phyloP scores from a whole-genome alignment of 164 flowering plant genomes.

The Protea cynaroides region DNA sequence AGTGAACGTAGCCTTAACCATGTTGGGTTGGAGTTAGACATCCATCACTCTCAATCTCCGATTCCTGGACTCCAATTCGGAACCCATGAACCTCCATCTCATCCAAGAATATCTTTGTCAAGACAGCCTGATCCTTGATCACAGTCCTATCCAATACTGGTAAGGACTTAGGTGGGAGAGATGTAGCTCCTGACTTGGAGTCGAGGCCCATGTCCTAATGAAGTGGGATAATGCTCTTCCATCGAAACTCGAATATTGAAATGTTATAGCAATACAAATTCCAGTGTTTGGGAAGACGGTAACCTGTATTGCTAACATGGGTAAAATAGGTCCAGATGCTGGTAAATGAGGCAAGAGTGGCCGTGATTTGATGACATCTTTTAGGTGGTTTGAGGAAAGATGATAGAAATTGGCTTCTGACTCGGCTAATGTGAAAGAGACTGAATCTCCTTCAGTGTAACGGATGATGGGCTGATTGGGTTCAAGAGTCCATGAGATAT shows the following conservation, averaged over 20 bases:
- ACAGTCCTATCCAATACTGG: constrained; percentile 15
- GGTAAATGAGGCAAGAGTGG: constrained; percentile 19
- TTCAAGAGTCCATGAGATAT: neutral
- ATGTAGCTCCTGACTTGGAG: neutral
- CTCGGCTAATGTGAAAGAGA: constrained; percentile 22
- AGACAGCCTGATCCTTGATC: constrained; percentile 11
- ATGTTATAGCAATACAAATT: constrained; percentile 7
- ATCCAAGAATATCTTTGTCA: neutral
- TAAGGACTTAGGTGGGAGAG: neutral
- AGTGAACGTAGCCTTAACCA: constrained; percentile 8
- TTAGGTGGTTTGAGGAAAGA: constrained; percentile 5
- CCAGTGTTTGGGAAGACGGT: constrained; percentile 15
- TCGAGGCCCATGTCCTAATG: constrained; percentile 16
- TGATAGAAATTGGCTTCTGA: constrained; percentile 16
- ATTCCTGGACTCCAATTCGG: neutral
- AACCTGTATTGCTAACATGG: constrained; percentile 13
- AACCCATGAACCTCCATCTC: neutral
- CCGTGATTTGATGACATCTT: constrained; percentile 10
- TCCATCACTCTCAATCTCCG: too few relatives aligned
- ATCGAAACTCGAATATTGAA: neutral
- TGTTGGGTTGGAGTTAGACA: neutral
- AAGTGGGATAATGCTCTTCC: constrained; percentile 1
- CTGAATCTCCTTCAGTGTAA: constrained; percentile 15
- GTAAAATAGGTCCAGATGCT: neutral
- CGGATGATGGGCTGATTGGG: constrained; percentile 10